phyloP scores from a whole-genome alignment of 768 basidiomycete genomes.

The Gautieria morchelliformis region DNA sequence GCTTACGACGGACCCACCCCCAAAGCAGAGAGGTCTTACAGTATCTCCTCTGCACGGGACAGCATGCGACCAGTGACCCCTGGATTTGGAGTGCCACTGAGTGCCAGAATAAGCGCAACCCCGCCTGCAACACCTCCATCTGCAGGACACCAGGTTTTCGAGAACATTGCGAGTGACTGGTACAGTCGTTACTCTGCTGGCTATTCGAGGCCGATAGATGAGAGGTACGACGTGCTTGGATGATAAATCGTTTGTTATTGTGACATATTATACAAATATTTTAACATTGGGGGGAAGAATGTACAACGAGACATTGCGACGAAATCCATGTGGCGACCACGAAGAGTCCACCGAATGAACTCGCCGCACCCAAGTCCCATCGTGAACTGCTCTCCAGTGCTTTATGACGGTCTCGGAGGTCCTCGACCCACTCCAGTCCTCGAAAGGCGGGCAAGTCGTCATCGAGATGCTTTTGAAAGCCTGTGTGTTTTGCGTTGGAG shows the following conservation, averaged over 20 bases:
- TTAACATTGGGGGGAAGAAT: slow-evolving; percentile 19
- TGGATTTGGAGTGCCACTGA: background rate
- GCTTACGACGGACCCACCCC: background rate
- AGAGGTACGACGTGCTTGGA: too few relatives aligned
- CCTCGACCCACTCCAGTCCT: slow-evolving; percentile 60
- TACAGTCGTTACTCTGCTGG: background rate
- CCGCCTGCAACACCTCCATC: background rate
- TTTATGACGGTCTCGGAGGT: slow-evolving; percentile 77
- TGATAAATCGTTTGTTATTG: background rate
- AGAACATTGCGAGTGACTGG: background rate
- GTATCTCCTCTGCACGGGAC: background rate
- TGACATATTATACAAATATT: background rate
- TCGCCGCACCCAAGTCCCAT: slow-evolving; percentile 89
- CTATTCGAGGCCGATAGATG: background rate
- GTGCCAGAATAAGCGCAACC: background rate
- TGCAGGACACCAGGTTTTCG: background rate
- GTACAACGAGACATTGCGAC: slow-evolving; percentile 93
- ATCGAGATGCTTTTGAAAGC: slow-evolving; percentile 84
- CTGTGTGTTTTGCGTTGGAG: slow-evolving; percentile 46
- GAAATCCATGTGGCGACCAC: slow-evolving; percentile 55
- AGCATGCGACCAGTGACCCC: background rate
- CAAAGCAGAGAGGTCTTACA: background rate
- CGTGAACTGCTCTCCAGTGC: slow-evolving; percentile 60
- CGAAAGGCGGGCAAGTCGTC: slow-evolving; percentile 61
- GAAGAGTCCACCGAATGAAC: slow-evolving; percentile 46